Evolutionary conservation across 108 stramenopile species (phyloP).

Genomic region (Cylindrotheca closterium): DNA sequence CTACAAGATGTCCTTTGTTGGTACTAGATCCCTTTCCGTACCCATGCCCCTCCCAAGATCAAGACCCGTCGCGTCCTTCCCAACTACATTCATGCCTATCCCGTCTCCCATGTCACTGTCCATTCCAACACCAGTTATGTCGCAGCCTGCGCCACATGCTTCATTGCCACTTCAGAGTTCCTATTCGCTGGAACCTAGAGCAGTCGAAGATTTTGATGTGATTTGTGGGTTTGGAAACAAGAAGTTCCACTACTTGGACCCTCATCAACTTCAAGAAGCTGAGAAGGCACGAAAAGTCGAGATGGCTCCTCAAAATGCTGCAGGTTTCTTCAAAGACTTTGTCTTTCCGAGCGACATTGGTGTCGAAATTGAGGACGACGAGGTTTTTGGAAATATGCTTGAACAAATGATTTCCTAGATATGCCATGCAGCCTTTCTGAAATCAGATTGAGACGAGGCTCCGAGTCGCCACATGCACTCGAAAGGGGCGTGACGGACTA

Average conservation of each 20-base stretch:
- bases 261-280: constrained; percentile 7
- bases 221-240: constrained; percentile 29
- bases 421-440: background rate
- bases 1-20: constrained; percentile 65
- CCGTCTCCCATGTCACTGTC: background rate
- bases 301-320: constrained; percentile 3
- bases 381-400: constrained; percentile 20
- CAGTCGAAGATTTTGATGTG: constrained; percentile 17
- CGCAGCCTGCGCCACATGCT: background rate
- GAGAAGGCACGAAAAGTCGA: background rate
- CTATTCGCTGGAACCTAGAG: background rate
- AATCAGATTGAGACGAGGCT: too few relatives aligned
- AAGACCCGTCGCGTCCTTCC: background rate
- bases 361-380: constrained; percentile 24
- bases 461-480: too few relatives aligned
- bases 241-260: constrained; percentile 36
- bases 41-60: background rate
- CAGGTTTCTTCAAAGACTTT: constrained; percentile 27
- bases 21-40: background rate
- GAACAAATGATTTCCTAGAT: constrained; percentile 23
- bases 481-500: too few relatives aligned
- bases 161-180: background rate
- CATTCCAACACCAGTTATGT: background rate
- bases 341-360: constrained; percentile 18
- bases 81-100: background rate